phyloP scores from a whole-genome alignment of 495 filamentous ascomycete genomes.

The Astrocystis sublimbata region DNA sequence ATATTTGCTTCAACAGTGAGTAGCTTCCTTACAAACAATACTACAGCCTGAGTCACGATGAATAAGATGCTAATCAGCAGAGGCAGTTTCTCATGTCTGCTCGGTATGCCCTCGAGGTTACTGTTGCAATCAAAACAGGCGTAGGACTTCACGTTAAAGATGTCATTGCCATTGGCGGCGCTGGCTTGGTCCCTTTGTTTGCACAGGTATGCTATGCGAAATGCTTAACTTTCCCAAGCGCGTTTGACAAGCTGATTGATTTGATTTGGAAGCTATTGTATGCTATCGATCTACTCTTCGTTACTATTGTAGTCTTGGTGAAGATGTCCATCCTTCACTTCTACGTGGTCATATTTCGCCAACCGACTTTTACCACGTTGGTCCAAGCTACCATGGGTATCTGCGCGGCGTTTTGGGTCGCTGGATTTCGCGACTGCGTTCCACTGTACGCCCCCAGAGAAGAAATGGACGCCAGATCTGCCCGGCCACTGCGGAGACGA shows the following conservation, averaged over 20 bases:
- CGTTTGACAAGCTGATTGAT: too few relatives aligned
- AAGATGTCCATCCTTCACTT: constrained; percentile 7
- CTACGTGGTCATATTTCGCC: background rate
- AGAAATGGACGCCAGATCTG: background rate
- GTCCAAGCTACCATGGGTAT: background rate
- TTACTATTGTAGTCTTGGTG: background rate
- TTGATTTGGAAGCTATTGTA: too few relatives aligned
- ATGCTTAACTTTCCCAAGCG: too few relatives aligned
- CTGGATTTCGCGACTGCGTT: background rate
- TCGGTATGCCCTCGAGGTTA: background rate
- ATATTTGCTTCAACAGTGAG: background rate
- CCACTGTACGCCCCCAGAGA: background rate
- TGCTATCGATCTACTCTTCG: constrained; percentile 2
- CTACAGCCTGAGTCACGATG: too few relatives aligned
- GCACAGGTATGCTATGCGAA: background rate
- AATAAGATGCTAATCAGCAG: too few relatives aligned
- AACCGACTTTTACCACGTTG: background rate
- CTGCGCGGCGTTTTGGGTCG: background rate
- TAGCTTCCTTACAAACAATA: too few relatives aligned
- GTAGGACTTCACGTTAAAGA: background rate
- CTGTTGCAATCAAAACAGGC: background rate
- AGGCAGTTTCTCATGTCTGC: constrained; percentile 1
- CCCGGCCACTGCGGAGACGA: background rate
- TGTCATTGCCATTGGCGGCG: background rate
- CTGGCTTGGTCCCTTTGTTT: background rate